Evolutionary conservation across 192 early-diverging fungal species (phyloP).

Genomic region (Umbelopsis isabellina): DNA sequence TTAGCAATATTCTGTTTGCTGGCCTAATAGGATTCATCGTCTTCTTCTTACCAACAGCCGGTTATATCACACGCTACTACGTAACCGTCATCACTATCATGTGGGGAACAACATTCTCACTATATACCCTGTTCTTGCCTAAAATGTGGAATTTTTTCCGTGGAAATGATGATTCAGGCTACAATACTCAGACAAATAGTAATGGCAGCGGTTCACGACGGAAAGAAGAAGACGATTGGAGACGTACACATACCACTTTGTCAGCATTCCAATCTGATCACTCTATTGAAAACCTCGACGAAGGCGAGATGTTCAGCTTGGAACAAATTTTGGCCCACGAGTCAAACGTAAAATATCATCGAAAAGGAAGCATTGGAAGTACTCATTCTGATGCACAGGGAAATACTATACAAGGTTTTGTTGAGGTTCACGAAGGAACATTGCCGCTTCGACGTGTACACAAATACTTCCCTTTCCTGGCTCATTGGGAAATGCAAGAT

Average conservation of each 20-base stretch:
- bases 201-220: not conserved
- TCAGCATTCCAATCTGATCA: conserved; percentile 6
- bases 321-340: conserved; percentile 3
- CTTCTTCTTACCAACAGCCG: conserved; percentile 42
- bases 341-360: not conserved
- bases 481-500: conserved; percentile 54
- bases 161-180: conserved; percentile 23
- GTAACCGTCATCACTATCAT: conserved; percentile 46
- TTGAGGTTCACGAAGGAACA: conserved; percentile 43
- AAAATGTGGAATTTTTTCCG: conserved; percentile 42
- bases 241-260: not conserved
- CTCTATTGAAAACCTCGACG: not conserved
- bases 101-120: conserved; percentile 51
- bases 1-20: conserved; percentile 53
- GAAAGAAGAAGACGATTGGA: conserved; percentile 18
- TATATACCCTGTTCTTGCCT: conserved; percentile 50
- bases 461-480: conserved; percentile 44
- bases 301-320: conserved; percentile 4
- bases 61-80: conserved; percentile 47
- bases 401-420: conserved; percentile 19
- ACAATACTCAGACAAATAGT: not conserved
- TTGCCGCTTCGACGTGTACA: conserved; percentile 46
- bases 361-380: conserved; percentile 20
- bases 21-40: conserved; percentile 46
- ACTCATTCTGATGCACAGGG: not conserved